Percentiles rank a stretch among this genome's conserved stretches.
Conservation (phyloP, 805 yeast species). For the Candida michaelii region DNA sequence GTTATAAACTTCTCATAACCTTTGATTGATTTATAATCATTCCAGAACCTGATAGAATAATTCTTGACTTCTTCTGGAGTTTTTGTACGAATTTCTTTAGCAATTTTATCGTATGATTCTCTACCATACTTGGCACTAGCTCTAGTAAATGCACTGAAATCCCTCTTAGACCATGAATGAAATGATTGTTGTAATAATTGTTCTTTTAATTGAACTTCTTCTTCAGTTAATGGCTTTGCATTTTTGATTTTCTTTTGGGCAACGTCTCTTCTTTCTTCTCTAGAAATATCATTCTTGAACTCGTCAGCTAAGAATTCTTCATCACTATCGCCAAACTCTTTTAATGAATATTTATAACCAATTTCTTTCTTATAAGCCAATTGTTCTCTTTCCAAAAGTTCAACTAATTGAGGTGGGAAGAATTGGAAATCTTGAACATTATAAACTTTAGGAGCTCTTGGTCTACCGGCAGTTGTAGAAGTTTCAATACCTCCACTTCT, state of each 20-base stretch:
- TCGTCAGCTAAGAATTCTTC: conserved; percentile 51
- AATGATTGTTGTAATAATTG: conserved; percentile 56
- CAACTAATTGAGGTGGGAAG: conserved; percentile 54
- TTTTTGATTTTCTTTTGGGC: conserved; percentile 58
- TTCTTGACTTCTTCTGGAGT: conserved; percentile 56
- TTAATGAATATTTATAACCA: conserved; percentile 55
- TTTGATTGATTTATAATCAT: conserved; percentile 55
- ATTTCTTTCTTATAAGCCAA: conserved; percentile 59
- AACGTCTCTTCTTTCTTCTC: conserved; percentile 38
- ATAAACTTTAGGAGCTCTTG: conserved; percentile 63
- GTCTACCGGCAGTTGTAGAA: conserved; percentile 18
- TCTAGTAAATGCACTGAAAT: conserved; percentile 69
- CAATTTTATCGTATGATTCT: conserved; percentile 46
- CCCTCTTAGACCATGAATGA: conserved; percentile 70
- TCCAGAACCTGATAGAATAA: conserved; percentile 67
- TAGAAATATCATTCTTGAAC: conserved; percentile 33
- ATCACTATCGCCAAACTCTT: conserved; percentile 61
- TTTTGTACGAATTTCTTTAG: conserved; percentile 57
- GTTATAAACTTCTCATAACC: conserved; percentile 69
- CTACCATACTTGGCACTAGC: conserved; percentile 70
- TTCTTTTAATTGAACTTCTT: conserved; percentile 56
- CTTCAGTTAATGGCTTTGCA: conserved; percentile 61
- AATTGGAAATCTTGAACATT: conserved; percentile 75
- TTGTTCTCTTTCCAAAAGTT: conserved; percentile 62
- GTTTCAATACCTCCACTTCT: conserved; percentile 27